These are phyloP conservation scores for Botrytis porri DNA, from an alignment of 2,329 filamentous ascomycete genomes.

Conservation along the genomic window DNA sequence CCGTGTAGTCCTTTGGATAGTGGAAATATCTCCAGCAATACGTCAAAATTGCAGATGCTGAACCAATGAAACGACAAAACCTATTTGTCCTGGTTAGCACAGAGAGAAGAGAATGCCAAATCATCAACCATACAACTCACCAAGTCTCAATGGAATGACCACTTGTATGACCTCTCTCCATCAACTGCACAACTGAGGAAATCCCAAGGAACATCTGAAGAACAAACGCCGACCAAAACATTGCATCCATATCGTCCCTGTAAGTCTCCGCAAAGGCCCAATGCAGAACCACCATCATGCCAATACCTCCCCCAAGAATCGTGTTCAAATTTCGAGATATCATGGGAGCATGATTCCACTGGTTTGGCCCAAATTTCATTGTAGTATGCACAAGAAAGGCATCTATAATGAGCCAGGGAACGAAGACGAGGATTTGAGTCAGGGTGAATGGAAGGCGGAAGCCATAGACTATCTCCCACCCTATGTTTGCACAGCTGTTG, in stretches of 20 bases:
- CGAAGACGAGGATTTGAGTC: not conserved
- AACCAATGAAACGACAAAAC: conserved; percentile 3
- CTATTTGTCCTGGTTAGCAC: not conserved
- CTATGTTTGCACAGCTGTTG: not conserved
- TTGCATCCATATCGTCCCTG: not conserved
- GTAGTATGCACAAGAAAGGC: not conserved
- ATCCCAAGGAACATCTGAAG: not conserved
- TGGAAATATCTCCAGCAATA: not conserved
- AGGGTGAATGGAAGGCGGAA: not conserved
- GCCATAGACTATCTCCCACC: not conserved
- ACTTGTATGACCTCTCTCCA: not conserved
- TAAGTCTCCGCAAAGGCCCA: not conserved
- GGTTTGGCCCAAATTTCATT: not conserved
- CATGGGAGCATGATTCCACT: not conserved
- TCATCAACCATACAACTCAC: not conserved
- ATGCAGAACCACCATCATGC: not conserved
- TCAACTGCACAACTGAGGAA: conserved; percentile 1
- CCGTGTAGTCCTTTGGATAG: not conserved
- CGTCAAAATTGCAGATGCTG: not conserved
- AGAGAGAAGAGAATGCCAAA: no score
- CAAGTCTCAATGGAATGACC: not conserved
- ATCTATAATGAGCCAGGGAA: not conserved
- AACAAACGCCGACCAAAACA: not conserved
- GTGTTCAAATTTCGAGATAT: not conserved
- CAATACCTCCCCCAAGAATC: not conserved